Evolutionary conservation across 208 protist species (phyloP).

Genomic region (Trypanosoma vivax): DNA sequence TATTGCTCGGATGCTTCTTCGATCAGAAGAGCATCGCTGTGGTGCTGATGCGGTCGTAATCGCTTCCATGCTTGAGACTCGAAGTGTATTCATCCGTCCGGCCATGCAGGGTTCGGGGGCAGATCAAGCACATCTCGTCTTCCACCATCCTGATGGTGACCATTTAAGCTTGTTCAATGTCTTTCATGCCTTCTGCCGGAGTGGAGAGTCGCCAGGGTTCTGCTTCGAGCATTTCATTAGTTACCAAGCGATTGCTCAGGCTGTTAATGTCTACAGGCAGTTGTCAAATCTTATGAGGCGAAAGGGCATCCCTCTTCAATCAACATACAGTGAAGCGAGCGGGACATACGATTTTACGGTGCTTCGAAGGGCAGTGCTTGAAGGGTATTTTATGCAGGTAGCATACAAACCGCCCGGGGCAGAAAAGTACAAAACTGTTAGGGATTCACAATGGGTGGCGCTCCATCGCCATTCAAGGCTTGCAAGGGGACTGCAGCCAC

Average conservation of each 20-base stretch:
- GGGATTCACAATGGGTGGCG: conserved; percentile 34
- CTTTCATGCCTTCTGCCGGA: conserved; percentile 69
- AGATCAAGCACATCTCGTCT: conserved; percentile 28
- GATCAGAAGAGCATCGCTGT: conserved; percentile 58
- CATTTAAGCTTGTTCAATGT: conserved; percentile 73
- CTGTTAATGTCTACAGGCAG: conserved; percentile 70
- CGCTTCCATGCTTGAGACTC: conserved; percentile 83
- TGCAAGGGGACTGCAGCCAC: conserved; percentile 15
- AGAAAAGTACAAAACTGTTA: conserved; percentile 53
- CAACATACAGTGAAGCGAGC: conserved; percentile 47
- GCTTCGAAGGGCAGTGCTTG: conserved; percentile 68
- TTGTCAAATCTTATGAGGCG: conserved; percentile 51
- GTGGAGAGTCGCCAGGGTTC: conserved; percentile 31
- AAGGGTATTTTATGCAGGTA: conserved; percentile 83
- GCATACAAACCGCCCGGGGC: conserved; percentile 33
- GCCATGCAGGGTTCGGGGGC: conserved; percentile 30
- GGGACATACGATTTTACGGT: conserved; percentile 52
- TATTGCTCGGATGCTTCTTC: conserved; percentile 91
- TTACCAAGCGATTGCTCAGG: conserved; percentile 61
- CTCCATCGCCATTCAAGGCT: conserved; percentile 47
- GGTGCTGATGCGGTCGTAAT: conserved; percentile 74
- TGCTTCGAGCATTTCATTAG: conserved; percentile 68
- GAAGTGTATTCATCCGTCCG: conserved; percentile 59
- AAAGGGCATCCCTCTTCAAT: conserved; percentile 38
- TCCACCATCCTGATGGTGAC: conserved; percentile 61